Percentiles rank a stretch among this genome's conserved stretches.
Conservation (phyloP, 371 early-diverging fungal species). For the Parasitella parasitica region DNA sequence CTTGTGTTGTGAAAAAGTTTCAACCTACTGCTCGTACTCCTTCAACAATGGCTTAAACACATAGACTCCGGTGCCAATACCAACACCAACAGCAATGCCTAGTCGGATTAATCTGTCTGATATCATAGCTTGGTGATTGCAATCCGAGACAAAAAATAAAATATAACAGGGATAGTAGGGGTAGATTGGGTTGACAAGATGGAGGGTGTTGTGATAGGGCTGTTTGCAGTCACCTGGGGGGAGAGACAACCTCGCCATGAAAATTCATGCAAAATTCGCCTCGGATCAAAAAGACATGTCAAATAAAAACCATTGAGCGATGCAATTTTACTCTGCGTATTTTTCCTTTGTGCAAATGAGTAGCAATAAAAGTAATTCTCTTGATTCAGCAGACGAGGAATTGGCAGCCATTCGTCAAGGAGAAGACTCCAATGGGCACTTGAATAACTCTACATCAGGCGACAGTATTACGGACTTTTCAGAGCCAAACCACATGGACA, state of each 20-base stretch:
- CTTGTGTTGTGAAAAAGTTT: too few relatives aligned
- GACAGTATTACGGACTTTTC: neutral
- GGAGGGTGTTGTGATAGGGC: neutral
- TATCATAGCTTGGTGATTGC: conserved; percentile 12
- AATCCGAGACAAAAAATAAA: neutral
- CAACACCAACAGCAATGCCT: conserved; percentile 38
- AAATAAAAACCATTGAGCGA: too few relatives aligned
- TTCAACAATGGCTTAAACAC: conserved; percentile 45
- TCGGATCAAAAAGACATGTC: neutral
- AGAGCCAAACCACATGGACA: conserved; percentile 5
- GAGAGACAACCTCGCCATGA: neutral
- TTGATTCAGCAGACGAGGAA: neutral
- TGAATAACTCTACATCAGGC: neutral
- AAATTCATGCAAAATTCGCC: neutral
- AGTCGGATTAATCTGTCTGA: conserved; percentile 25
- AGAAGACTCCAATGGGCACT: neutral
- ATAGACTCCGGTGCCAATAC: conserved; percentile 46
- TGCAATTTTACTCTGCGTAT: neutral
- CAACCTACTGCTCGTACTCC: conserved; percentile 44
- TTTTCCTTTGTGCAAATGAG: neutral
- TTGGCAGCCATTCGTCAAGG: conserved; percentile 8
- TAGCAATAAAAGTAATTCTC: neutral
- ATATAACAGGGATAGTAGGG: neutral
- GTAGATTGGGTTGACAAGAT: neutral
- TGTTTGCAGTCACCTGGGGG: conserved; percentile 1